Base-by-base conservation (phyloP, 106 monocot genomes). In the Dioscorea alata region DNA sequence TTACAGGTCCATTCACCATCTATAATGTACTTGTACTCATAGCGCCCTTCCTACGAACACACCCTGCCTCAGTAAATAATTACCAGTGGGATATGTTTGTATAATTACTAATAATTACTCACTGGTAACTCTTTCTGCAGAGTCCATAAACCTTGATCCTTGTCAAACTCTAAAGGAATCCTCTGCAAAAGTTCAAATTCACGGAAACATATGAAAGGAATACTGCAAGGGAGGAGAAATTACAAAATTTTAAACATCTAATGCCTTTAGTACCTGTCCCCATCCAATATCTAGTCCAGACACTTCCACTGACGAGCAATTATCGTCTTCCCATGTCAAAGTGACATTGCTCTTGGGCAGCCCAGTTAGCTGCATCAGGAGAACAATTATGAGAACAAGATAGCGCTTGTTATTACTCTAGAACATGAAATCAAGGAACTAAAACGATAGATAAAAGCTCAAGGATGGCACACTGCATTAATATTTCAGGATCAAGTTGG, bases 241-340 rank as follows among this genome's bases (percentile, higher is more conserved):
- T 54, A 54, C 8, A 22, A 22, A 59, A 4, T 22, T 22, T 21
- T 59, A 21, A 48, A 49, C 49, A 66, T 49, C 4, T 0, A 20
- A 22, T 54, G 28, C 3, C 28, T 28, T 28, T 28, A 28, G 33
- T 81, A 99, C 99, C 99, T 99, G 87, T 12, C 93, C 87, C 99
- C 99, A 99, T 67, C 99, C 99, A 80, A 99, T 85, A 67, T 99
- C 93, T 64, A 99, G 87, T 49, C 99, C 99, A 78, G 93, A 90
- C 35, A 99, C 73, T 78, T 99, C 93, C 13, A 99, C 99, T 20
- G 77, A 74, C 14, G 92, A 90, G 68, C 81, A 83, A 17, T 74
- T 68, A 48, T 69, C 60, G 72, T 71, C 82, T 67, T 70, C 66
- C 99, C 93, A 99, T 57, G 23, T 81, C 49, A 99, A 73, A 28